A percentile compares a stretch with the other conserved stretches of the same genome.
Conservation (phyloP, 345 rosid species). For the Gossypium mustelinum region DNA sequence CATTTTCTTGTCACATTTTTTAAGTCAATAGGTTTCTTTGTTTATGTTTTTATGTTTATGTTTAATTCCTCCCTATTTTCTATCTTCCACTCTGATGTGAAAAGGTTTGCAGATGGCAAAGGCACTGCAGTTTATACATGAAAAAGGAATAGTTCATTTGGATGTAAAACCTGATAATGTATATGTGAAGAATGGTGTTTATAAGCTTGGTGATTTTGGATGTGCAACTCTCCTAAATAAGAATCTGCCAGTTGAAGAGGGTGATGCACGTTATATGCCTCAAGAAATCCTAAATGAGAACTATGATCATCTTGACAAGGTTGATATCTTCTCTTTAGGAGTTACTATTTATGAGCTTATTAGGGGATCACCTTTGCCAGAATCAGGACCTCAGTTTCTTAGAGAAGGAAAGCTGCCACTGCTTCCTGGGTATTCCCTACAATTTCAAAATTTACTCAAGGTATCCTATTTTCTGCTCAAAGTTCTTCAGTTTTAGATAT, state of each 20-base stretch:
- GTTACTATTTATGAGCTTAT: constrained; percentile 75
- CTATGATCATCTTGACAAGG: constrained; percentile 83
- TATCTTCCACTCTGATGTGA: constrained; percentile 12
- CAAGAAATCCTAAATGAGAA: constrained; percentile 90
- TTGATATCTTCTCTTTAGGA: constrained; percentile 87
- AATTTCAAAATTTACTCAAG: constrained; percentile 84
- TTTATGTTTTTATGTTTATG: not conserved
- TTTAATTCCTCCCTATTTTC: no score
- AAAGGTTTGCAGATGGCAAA: constrained; percentile 64
- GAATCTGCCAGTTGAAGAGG: constrained; percentile 91
- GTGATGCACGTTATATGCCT: constrained; percentile 99
- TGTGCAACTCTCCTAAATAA: constrained; percentile 81
- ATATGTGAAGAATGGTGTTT: constrained; percentile 69
- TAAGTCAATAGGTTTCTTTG: not conserved
- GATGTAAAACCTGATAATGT: constrained; percentile 98
- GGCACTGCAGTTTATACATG: constrained; percentile 75
- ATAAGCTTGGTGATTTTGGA: constrained; percentile 96
- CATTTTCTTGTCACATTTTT: not conserved
- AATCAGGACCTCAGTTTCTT: constrained; percentile 64
- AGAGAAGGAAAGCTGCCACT: constrained; percentile 86
- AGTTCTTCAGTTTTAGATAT: not conserved
- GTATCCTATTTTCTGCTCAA: constrained; percentile 29
- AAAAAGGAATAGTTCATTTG: constrained; percentile 82
- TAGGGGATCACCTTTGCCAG: constrained; percentile 72
- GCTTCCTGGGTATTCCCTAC: constrained; percentile 84